phyloP scores from a whole-genome alignment of 352 stramenopile species.

The Pythium pyrilobum region DNA sequence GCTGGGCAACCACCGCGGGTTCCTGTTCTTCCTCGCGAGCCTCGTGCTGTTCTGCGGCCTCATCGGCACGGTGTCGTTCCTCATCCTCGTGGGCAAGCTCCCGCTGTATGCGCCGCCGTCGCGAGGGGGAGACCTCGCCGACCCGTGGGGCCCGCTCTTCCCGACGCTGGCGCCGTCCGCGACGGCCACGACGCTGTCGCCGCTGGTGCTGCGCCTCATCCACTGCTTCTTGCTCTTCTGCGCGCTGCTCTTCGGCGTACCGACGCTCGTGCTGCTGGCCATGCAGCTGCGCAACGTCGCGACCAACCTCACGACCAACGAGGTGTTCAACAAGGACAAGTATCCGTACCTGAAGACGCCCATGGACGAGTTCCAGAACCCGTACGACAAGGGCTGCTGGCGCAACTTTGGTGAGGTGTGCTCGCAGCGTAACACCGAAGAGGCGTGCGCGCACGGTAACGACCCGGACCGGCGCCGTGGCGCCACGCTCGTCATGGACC shows the following conservation, averaged over 20 bases:
- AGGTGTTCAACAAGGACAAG: conserved; percentile 89
- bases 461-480: background rate
- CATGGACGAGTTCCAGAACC: conserved; percentile 77
- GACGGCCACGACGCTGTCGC: conserved; percentile 20
- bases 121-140: too few relatives aligned
- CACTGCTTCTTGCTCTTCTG: conserved; percentile 52
- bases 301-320: conserved; percentile 76
- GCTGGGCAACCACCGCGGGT: conserved; percentile 63
- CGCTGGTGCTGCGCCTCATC: conserved; percentile 44
- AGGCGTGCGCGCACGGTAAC: background rate
- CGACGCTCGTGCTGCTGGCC: conserved; percentile 50
- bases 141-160: background rate
- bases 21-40: conserved; percentile 59
- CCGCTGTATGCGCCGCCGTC: conserved; percentile 27
- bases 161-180: conserved; percentile 2
- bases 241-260: conserved; percentile 55
- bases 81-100: conserved; percentile 38
- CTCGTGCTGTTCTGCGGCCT: conserved; percentile 47
- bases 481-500: conserved; percentile 2
- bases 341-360: conserved; percentile 78
- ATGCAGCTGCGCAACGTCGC: conserved; percentile 72
- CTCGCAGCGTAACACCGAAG: conserved; percentile 16
- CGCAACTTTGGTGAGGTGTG: conserved; percentile 62
- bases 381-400: conserved; percentile 57
- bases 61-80: conserved; percentile 36